Evolutionary conservation across 345 rosid genomes (phyloP).

Genomic region (Viola odorata): DNA sequence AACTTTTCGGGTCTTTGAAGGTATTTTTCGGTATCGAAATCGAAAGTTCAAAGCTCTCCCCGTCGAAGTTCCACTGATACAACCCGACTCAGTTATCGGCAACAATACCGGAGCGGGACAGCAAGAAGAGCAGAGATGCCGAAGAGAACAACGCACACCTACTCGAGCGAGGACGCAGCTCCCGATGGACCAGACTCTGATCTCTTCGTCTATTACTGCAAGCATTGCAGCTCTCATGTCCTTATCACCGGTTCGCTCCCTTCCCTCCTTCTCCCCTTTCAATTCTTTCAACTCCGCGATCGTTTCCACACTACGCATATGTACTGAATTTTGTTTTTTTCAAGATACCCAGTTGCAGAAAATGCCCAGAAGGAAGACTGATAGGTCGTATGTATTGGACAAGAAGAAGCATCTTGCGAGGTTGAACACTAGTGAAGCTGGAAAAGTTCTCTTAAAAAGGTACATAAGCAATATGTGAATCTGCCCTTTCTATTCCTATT

Average conservation of each 20-base stretch:
- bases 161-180: slow-evolving; percentile 98
- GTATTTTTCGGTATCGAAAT: too few species aligned
- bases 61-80: too few species aligned
- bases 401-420: slow-evolving; percentile 92
- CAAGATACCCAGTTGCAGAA: slow-evolving; percentile 98
- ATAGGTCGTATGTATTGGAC: slow-evolving; percentile 80
- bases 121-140: slow-evolving; percentile 52
- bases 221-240: slow-evolving; percentile 93
- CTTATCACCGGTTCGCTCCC: slow-evolving; percentile 77
- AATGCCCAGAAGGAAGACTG: slow-evolving; percentile 95
- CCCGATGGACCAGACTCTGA: slow-evolving; percentile 96
- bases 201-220: slow-evolving; percentile 98
- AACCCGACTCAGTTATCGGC: too few species aligned
- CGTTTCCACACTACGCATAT: neutral
- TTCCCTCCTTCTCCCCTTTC: slow-evolving; percentile 4
- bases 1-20: too few species aligned
- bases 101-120: neutral
- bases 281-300: neutral
- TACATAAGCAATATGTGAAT: slow-evolving; percentile 2
- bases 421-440: slow-evolving; percentile 62
- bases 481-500: neutral
- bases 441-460: slow-evolving; percentile 86
- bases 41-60: too few species aligned
- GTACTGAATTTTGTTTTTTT: slow-evolving; percentile 36
- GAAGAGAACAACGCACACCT: slow-evolving; percentile 97